Conservation (phyloP, 2,329 filamentous ascomycete genomes). For the Boeremia lycopersici region DNA sequence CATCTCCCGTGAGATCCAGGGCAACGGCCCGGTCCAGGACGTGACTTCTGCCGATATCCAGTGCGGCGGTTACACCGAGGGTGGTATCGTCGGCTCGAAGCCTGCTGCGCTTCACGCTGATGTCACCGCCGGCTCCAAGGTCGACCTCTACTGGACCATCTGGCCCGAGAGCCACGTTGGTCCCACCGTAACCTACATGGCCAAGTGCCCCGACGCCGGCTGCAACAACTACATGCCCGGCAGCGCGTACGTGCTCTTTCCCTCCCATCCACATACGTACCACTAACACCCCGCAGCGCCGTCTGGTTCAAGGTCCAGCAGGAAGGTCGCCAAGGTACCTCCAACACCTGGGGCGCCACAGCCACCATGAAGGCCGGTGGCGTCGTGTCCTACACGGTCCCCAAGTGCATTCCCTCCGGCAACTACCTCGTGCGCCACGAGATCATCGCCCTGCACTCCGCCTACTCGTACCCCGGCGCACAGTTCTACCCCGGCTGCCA, state of each 20-base stretch:
- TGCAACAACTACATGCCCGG: conserved; percentile 59
- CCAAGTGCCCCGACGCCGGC: conserved; percentile 59
- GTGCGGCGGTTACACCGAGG: conserved; percentile 60
- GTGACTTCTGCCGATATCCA: conserved; percentile 61
- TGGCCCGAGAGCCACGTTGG: conserved; percentile 59
- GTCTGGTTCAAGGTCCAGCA: conserved; percentile 65
- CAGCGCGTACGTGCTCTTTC: conserved; percentile 34
- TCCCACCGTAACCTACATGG: conserved; percentile 65
- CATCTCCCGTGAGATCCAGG: conserved; percentile 64
- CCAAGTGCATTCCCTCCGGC: conserved; percentile 58
- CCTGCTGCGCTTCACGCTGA: conserved; percentile 62
- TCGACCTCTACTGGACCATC: conserved; percentile 61
- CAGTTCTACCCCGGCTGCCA: conserved; percentile 66
- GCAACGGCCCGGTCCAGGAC: conserved; percentile 64
- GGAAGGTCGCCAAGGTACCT: conserved; percentile 57
- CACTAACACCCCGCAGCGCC: conserved; percentile 32
- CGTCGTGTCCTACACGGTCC: conserved; percentile 60
- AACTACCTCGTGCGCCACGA: conserved; percentile 66
- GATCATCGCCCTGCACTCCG: conserved; percentile 61
- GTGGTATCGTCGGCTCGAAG: conserved; percentile 56
- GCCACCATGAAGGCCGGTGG: conserved; percentile 54
- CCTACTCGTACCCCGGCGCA: conserved; percentile 57
- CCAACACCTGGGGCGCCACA: conserved; percentile 56
- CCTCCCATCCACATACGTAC: conserved; percentile 13
- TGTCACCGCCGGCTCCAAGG: conserved; percentile 59